Evolutionary conservation across 179 eudicot species (phyloP).

Genomic region (Silene vulgaris): DNA sequence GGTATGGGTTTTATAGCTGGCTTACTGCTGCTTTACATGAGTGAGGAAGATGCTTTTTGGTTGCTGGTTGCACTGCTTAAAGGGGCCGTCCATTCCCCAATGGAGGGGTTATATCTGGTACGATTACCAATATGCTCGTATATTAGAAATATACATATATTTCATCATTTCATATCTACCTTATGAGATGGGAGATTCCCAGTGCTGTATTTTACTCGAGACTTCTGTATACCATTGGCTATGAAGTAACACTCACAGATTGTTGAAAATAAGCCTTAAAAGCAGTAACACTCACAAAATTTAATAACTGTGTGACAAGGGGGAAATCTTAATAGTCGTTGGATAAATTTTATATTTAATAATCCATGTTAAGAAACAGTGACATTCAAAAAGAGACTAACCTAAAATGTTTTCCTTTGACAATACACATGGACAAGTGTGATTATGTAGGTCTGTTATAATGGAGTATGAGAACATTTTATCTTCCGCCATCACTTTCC

Average conservation of each 20-base stretch:
- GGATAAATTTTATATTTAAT: background rate
- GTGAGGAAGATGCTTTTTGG: slow-evolving; percentile 99
- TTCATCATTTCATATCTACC: slow-evolving; percentile 10
- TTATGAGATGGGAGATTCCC: background rate
- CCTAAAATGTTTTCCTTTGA: background rate
- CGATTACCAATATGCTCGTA: background rate
- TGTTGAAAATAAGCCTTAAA: slow-evolving; percentile 2
- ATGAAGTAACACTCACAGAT: background rate
- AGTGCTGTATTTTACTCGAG: no score
- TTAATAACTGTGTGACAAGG: background rate
- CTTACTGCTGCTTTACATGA: slow-evolving; percentile 89
- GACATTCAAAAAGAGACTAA: background rate
- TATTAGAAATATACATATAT: background rate
- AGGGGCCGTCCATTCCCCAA: slow-evolving; percentile 95
- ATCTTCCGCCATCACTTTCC: background rate
- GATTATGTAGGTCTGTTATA: background rate
- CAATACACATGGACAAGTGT: background rate
- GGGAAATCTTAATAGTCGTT: background rate
- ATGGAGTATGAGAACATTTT: background rate
- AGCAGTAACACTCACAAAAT: background rate
- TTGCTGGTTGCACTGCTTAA: slow-evolving; percentile 84
- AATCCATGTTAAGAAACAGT: background rate
- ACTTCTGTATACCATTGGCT: background rate
- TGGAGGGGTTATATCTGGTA: slow-evolving; percentile 97
- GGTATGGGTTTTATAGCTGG: slow-evolving; percentile 99